phyloP scores from a whole-genome alignment of 768 basidiomycete species.

The Lentinula guzmanii region DNA sequence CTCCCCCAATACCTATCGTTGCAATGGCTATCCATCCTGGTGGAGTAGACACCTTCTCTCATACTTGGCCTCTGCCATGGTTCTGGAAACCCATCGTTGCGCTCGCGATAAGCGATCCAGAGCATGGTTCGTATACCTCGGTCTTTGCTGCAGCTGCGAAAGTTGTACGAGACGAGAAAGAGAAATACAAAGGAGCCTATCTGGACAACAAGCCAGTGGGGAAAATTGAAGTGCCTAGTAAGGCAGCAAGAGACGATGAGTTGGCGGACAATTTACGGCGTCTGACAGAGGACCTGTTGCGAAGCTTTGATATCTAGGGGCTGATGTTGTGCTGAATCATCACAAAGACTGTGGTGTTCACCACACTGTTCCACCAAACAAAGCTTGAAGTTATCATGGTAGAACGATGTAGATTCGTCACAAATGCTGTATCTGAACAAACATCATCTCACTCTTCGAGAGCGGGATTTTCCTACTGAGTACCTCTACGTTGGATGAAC shows the following conservation, averaged over 20 bases:
- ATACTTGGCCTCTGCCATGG: constrained; percentile 12
- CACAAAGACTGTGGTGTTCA: no score
- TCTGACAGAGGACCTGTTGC: constrained; percentile 18
- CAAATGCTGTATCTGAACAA: no score
- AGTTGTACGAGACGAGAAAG: constrained; percentile 17
- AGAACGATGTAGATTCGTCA: no score
- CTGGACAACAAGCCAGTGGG: constrained; percentile 18
- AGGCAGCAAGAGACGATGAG: constrained; percentile 17
- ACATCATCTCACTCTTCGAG: no score
- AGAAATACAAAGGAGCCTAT: constrained; percentile 24
- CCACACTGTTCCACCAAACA: no score
- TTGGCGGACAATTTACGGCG: constrained; percentile 24
- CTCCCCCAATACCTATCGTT: constrained; percentile 12
- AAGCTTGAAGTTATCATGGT: no score
- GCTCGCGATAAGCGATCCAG: constrained; percentile 5
- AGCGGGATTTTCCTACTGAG: no score
- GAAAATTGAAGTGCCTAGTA: constrained; percentile 13
- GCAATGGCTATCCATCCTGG: constrained; percentile 23
- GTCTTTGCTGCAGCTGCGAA: constrained; percentile 25
- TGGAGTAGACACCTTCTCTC: constrained; percentile 22
- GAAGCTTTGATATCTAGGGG: background rate
- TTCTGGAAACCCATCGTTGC: constrained; percentile 5
- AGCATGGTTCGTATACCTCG: constrained; percentile 19
- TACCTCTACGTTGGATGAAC: no score
- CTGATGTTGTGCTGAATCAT: no score